Evolutionary conservation across 2,329 filamentous ascomycete genomes (phyloP).

Genomic region (Aspergillus terreus): DNA sequence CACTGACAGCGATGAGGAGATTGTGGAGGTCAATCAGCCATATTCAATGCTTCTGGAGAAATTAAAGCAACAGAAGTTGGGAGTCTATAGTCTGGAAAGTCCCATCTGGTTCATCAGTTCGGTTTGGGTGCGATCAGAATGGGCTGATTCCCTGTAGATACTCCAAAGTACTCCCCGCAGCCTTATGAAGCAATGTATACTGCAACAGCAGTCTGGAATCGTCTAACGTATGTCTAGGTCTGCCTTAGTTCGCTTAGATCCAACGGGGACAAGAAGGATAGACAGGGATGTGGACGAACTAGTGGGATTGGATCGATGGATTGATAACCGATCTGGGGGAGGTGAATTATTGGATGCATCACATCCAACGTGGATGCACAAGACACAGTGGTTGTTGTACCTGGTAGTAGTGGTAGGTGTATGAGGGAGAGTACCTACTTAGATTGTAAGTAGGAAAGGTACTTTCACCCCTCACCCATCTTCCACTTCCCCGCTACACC

Average conservation of each 20-base stretch:
- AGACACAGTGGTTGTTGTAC: too few relatives aligned
- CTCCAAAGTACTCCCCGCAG: too few relatives aligned
- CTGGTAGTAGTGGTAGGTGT: too few relatives aligned
- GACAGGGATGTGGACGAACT: neutral
- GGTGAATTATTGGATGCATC: neutral
- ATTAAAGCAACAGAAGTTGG: too few relatives aligned
- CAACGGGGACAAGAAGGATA: conserved; percentile 1
- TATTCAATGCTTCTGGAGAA: too few relatives aligned
- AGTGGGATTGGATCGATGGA: neutral
- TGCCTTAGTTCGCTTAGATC: conserved; percentile 6
- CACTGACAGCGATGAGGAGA: neutral
- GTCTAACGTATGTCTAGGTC: neutral
- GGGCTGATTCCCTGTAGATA: too few relatives aligned
- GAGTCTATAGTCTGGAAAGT: too few relatives aligned
- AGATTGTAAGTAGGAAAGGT: neutral
- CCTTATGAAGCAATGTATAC: too few relatives aligned
- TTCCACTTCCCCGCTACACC: neutral
- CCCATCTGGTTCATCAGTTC: too few relatives aligned
- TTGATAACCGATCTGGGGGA: neutral
- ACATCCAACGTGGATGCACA: neutral
- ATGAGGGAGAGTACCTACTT: too few relatives aligned
- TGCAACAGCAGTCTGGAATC: conserved; percentile 2
- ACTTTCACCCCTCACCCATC: neutral
- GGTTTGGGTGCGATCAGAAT: too few relatives aligned
- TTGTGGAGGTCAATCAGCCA: too few relatives aligned